Evolutionary conservation across 805 yeast genomes (phyloP).

Genomic region (Brettanomyces sp.): DNA sequence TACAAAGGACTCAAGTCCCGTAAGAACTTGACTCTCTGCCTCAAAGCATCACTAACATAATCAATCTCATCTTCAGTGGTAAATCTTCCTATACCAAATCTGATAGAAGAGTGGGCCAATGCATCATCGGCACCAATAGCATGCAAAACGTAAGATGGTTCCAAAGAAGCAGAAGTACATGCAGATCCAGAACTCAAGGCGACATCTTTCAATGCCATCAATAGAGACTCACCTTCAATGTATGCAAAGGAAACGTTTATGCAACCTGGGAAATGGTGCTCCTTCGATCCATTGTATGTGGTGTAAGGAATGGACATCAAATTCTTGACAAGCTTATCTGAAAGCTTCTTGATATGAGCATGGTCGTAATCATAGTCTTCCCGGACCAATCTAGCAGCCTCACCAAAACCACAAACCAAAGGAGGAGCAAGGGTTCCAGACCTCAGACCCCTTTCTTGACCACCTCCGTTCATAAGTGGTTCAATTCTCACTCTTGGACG

Average conservation of each 20-base stretch:
- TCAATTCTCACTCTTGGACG: constrained; percentile 97
- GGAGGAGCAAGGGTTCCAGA: constrained; percentile 98
- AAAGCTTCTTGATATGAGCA: constrained; percentile 58
- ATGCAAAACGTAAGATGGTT: constrained; percentile 93
- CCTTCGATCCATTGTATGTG: constrained; percentile 75
- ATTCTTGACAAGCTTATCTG: constrained; percentile 64
- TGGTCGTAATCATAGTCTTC: constrained; percentile 69
- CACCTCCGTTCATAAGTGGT: constrained; percentile 94
- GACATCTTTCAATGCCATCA: constrained; percentile 96
- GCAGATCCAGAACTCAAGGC: constrained; percentile 97
- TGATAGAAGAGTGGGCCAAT: constrained; percentile 93
- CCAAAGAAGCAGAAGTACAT: constrained; percentile 96
- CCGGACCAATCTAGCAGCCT: constrained; percentile 81
- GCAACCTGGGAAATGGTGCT: constrained; percentile 80
- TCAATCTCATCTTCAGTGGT: constrained; percentile 95
- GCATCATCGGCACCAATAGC: constrained; percentile 98
- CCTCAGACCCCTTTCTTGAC: constrained; percentile 96
- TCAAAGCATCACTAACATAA: constrained; percentile 81
- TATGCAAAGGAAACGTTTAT: constrained; percentile 95
- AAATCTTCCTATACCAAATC: constrained; percentile 95
- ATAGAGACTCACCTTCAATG: constrained; percentile 93
- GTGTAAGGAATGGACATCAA: constrained; percentile 81
- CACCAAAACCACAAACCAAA: constrained; percentile 90
- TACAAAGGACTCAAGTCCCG: constrained; percentile 91
- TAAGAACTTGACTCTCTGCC: constrained; percentile 81